These are phyloP conservation scores for Arabis alpina DNA, from an alignment of 345 rosid species.

Conservation along the genomic window DNA sequence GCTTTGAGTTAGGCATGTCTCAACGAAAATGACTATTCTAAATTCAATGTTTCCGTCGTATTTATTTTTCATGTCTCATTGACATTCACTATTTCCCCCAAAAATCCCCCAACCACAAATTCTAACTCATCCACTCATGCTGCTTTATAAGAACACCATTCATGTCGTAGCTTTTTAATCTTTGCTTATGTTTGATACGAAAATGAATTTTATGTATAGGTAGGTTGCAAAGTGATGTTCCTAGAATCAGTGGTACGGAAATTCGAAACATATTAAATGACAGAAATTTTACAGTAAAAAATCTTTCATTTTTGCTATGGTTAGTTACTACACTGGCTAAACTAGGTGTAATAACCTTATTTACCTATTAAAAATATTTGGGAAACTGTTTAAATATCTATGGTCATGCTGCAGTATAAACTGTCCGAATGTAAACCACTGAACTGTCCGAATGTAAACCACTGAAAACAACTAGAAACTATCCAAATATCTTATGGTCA, in stretches of 20 bases:
- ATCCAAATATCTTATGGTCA: too few relatives aligned
- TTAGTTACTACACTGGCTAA: too few relatives aligned
- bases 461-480: too few relatives aligned
- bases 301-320: too few relatives aligned
- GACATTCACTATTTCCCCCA: conserved; percentile 18
- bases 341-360: too few relatives aligned
- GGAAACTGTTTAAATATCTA: too few relatives aligned
- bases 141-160: conserved; percentile 7
- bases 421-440: too few relatives aligned
- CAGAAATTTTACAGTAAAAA: too few relatives aligned
- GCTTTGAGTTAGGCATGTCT: conserved; percentile 46
- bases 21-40: conserved; percentile 42
- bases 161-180: conserved; percentile 1
- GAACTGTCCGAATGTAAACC: too few relatives aligned
- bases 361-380: too few relatives aligned
- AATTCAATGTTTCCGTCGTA: conserved; percentile 28
- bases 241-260: not conserved
- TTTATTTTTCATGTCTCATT: conserved; percentile 25
- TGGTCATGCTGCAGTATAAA: too few relatives aligned
- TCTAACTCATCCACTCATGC: conserved; percentile 11
- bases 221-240: not conserved
- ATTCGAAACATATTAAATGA: too few relatives aligned
- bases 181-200: not conserved
- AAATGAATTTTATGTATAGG: not conserved
- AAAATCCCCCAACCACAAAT: conserved; percentile 36